phyloP scores from a whole-genome alignment of 768 basidiomycete species.

The Lactarius psammicola region DNA sequence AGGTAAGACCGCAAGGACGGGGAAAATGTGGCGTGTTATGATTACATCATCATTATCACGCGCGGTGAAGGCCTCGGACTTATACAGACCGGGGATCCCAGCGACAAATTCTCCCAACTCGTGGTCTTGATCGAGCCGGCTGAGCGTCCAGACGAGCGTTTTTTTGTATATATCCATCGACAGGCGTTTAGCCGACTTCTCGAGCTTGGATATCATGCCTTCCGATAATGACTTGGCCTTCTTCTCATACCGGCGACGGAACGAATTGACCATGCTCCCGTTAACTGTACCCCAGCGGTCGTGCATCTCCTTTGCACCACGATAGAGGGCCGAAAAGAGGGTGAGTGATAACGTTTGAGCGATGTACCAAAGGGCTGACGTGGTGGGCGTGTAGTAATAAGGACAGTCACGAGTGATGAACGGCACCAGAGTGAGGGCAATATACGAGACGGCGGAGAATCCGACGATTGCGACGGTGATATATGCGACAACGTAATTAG shows the following conservation, averaged over 20 bases:
- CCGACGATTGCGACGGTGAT: background rate
- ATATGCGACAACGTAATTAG: background rate
- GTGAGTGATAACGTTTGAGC: background rate
- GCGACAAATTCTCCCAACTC: background rate
- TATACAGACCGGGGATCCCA: background rate
- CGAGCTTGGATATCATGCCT: background rate
- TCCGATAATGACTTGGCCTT: background rate
- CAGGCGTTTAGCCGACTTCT: background rate
- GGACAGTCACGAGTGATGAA: background rate
- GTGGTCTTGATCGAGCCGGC: background rate
- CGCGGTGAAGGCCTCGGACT: background rate
- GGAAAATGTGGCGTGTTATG: background rate
- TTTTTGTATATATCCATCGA: background rate
- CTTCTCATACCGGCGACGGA: background rate
- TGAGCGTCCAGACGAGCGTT: background rate
- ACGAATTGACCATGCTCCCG: background rate
- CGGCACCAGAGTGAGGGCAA: background rate
- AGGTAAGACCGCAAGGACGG: background rate
- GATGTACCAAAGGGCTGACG: conserved; percentile 3
- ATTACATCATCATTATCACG: background rate
- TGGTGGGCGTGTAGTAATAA: background rate
- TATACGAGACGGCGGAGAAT: background rate
- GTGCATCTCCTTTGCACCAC: too few species aligned
- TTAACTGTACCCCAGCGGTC: background rate
- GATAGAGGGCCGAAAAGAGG: too few species aligned